Evolutionary conservation across 139 green algal species (phyloP).

Genomic region (Gonium pectorale): DNA sequence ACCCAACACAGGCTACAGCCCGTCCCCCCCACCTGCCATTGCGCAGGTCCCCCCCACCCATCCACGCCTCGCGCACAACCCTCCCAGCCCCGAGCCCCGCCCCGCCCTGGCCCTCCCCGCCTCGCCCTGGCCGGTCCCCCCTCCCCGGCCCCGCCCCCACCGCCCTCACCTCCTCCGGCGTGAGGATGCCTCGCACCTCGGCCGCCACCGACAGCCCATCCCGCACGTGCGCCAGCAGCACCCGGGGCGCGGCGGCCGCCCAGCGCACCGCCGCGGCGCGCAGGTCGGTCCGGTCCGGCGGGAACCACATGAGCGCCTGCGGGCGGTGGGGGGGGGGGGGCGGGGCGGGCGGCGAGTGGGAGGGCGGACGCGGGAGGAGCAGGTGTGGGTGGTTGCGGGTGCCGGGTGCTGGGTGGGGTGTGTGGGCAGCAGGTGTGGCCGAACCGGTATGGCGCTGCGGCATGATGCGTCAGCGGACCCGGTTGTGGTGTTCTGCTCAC

Average conservation of each 20-base stretch:
- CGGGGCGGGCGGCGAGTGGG: not conserved
- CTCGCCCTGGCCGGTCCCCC: too few relatives aligned
- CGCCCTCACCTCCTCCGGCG: not conserved
- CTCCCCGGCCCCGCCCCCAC: too few relatives aligned
- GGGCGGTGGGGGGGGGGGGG: not conserved
- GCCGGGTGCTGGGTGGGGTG: not conserved
- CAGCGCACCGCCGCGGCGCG: constrained; percentile 38
- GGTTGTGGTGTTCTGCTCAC: too few relatives aligned
- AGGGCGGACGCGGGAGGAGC: not conserved
- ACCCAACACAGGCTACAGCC: too few relatives aligned
- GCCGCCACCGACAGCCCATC: not conserved
- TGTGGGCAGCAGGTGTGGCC: too few relatives aligned
- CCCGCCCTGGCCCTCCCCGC: too few relatives aligned
- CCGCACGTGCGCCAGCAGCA: constrained; percentile 38
- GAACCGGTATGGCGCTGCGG: too few relatives aligned
- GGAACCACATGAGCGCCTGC: constrained; percentile 38
- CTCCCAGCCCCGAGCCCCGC: too few relatives aligned
- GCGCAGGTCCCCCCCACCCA: too few relatives aligned
- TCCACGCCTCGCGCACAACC: too few relatives aligned
- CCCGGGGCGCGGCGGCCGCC: constrained; percentile 26
- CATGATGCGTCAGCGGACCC: too few relatives aligned
- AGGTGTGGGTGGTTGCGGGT: not conserved
- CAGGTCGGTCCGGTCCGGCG: constrained; percentile 15
- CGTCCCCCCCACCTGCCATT: too few relatives aligned
- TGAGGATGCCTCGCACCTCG: not conserved